Evolutionary conservation across 2,329 filamentous ascomycete genomes (phyloP).

Genomic region (Grosmannia serpens): DNA sequence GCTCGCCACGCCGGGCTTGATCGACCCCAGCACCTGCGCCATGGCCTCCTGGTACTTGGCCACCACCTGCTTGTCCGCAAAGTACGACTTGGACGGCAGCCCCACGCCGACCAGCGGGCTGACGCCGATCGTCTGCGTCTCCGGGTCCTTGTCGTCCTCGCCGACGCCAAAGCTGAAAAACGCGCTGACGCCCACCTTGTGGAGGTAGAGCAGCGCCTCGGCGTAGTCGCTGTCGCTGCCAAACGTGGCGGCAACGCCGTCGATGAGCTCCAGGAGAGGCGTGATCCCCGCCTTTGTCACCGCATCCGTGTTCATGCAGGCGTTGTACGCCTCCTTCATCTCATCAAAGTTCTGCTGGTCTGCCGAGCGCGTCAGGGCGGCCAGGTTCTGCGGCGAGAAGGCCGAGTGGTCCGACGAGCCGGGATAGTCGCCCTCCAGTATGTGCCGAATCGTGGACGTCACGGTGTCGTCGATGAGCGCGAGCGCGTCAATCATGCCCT

Average conservation of each 20-base stretch:
- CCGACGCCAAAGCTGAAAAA: slow-evolving; percentile 24
- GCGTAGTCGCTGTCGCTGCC: slow-evolving; percentile 20
- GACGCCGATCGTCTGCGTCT: slow-evolving; percentile 22
- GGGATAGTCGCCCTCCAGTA: slow-evolving; percentile 48
- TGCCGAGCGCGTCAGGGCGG: slow-evolving; percentile 24
- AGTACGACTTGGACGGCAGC: slow-evolving; percentile 51
- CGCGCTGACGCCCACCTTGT: slow-evolving; percentile 30
- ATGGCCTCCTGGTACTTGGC: slow-evolving; percentile 37
- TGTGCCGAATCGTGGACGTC: slow-evolving; percentile 46
- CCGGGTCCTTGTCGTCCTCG: slow-evolving; percentile 32
- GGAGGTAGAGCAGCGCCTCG: slow-evolving; percentile 34
- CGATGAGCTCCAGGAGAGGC: slow-evolving; percentile 46
- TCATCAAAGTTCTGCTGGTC: slow-evolving; percentile 56
- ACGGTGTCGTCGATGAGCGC: slow-evolving; percentile 51
- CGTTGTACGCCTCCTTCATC: slow-evolving; percentile 50
- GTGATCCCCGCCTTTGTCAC: slow-evolving; percentile 42
- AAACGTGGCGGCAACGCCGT: slow-evolving; percentile 36
- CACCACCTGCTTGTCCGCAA: slow-evolving; percentile 41
- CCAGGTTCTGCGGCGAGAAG: slow-evolving; percentile 31
- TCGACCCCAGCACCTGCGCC: slow-evolving; percentile 22
- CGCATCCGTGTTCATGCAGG: slow-evolving; percentile 51
- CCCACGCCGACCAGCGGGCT: slow-evolving; percentile 39
- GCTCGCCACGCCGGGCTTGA: slow-evolving; percentile 17
- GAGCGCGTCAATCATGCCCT: slow-evolving; percentile 47
- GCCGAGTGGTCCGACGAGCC: slow-evolving; percentile 25